Evolutionary conservation across 192 early-diverging fungal species (phyloP), one percentile per base, ranked within the genome.

Genomic region (Pilobolus umbonatus): DNA sequence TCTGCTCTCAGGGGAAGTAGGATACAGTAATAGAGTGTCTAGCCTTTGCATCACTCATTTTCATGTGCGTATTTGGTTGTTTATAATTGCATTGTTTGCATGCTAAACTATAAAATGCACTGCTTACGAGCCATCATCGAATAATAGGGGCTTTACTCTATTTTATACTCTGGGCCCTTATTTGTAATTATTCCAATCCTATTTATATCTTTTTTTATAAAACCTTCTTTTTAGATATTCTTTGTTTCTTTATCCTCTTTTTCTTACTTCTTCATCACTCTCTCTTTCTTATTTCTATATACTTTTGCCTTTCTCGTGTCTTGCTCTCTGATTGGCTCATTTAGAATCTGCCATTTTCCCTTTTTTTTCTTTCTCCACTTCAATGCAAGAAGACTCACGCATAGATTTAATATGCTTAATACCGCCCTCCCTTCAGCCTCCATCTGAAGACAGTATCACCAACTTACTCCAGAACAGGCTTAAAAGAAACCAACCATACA

Each of bases 401-500:
- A 59, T 55, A 45, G 67, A 69, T 57, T 55, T 69, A 50, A 64
- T 47, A 17, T 69, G 67, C 36, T 38, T 69, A 32, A 11, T 69
- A 15, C 24, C 38, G 26, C 19, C 32, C 29, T 24, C 36, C 11
- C 50, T 39, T 44, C 40, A 38, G 40, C 43, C 50, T 24, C 67
- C 67, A 6, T 59, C 79, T 8, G 80, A 83, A 44, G 83, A 85
- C 17, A 77, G 71, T 29, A 68, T 82, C 42, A 50, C 71, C 11
- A 58, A 60, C 29, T 56, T 76, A 14, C 65, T 85, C 32, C 61
- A 64, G 7, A 65, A 71, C 17, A 62, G 80, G 17, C 74, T 64
- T 61, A 77, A 79, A 67, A 54, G 71, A 42, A 80, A 81, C 34
- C 67, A 73, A 44, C 78, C 81, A 47, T 83, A 85, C 58, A 81